Conservation (phyloP, 305 asterid species). For the Fraxinus paxiana region DNA sequence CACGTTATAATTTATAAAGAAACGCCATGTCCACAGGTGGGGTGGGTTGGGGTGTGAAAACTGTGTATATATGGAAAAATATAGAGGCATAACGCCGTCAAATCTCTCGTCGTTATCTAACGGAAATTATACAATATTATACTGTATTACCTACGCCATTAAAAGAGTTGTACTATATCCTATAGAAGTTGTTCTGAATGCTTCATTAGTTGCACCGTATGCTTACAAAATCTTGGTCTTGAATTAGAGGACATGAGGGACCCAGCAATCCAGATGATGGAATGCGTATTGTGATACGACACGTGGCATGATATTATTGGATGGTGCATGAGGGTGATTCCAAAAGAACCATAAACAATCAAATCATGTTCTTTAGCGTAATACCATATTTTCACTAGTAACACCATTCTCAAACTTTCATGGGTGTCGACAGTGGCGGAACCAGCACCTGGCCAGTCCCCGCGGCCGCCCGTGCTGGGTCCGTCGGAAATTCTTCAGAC, state of each 20-base stretch:
- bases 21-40: neutral
- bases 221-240: neutral
- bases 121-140: constrained; percentile 31
- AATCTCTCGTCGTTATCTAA: constrained; percentile 47
- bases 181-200: constrained; percentile 27
- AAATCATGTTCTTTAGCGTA: neutral
- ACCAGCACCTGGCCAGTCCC: too few relatives aligned
- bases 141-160: neutral
- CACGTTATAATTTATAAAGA: constrained; percentile 16
- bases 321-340: neutral
- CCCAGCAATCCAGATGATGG: constrained; percentile 46
- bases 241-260: constrained; percentile 50
- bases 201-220: neutral
- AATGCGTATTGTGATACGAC: constrained; percentile 15
- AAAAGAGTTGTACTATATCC: constrained; percentile 36
- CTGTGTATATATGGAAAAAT: constrained; percentile 20
- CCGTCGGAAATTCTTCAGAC: too few relatives aligned
- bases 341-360: neutral
- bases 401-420: neutral
- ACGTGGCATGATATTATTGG: constrained; percentile 30
- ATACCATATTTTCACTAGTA: too few relatives aligned
- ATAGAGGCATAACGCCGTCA: constrained; percentile 47
- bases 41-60: neutral
- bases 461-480: too few relatives aligned
- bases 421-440: neutral